These are phyloP conservation scores for Exidia glandulosa DNA, from an alignment of 768 basidiomycete species.

Conservation along the genomic window DNA sequence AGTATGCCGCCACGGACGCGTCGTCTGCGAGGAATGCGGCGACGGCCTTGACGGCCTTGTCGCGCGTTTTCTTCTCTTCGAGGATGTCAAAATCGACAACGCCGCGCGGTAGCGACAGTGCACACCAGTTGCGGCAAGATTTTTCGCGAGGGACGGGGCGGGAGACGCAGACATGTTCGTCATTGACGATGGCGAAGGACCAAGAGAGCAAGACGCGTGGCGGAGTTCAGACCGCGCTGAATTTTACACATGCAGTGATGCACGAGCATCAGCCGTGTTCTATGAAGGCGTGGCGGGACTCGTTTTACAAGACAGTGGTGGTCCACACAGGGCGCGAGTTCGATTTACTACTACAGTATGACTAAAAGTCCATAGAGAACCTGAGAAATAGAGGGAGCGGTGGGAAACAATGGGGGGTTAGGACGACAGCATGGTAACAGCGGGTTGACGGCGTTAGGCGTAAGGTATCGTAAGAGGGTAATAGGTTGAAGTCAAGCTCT, in stretches of 20 bases:
- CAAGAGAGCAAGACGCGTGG: background rate
- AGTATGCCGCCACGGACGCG: constrained; percentile 37
- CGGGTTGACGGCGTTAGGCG: background rate
- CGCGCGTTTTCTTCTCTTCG: constrained; percentile 82
- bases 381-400: background rate
- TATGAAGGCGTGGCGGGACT: too few species aligned
- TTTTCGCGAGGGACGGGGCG: constrained; percentile 71
- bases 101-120: constrained; percentile 3
- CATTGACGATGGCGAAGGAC: background rate
- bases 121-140: constrained; percentile 84
- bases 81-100: constrained; percentile 2
- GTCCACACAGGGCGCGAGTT: too few species aligned
- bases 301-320: too few species aligned
- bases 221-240: background rate
- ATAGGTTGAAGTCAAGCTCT: background rate
- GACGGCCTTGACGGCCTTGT: constrained; percentile 79
- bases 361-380: background rate
- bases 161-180: constrained; percentile 16
- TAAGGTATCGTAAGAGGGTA: background rate
- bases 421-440: too few species aligned
- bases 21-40: constrained; percentile 67
- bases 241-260: background rate
- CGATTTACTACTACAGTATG: background rate
- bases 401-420: too few species aligned
- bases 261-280: too few species aligned